phyloP scores from a whole-genome alignment of 805 yeast species.

The Sugiyamaella smithiae region DNA sequence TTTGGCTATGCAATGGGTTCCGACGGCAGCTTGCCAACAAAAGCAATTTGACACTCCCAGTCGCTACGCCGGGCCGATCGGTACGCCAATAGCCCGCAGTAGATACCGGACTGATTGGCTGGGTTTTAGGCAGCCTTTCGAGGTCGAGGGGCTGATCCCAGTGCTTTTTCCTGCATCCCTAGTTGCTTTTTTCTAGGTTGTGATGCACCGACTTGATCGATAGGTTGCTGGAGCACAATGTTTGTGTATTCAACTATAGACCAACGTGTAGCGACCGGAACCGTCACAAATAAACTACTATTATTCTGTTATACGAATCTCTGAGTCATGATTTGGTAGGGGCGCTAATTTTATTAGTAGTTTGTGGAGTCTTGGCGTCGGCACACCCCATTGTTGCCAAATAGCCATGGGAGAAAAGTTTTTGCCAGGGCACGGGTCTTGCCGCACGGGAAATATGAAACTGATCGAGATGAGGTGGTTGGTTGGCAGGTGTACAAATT shows the following conservation, averaged over 20 bases:
- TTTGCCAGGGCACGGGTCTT: background rate
- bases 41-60: background rate
- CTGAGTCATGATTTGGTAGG: too few relatives aligned
- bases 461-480: constrained; percentile 8
- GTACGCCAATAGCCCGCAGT: background rate
- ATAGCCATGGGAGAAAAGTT: background rate
- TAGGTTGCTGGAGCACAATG: background rate
- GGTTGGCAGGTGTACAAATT: background rate
- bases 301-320: too few relatives aligned
- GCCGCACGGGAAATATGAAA: background rate
- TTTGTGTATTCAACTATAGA: too few relatives aligned
- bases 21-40: background rate
- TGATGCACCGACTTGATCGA: background rate
- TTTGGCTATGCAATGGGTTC: background rate
- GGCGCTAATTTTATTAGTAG: too few relatives aligned
- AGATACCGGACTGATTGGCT: background rate
- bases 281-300: too few relatives aligned
- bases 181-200: background rate
- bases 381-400: too few relatives aligned
- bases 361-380: too few relatives aligned
- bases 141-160: background rate
- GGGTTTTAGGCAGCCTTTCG: background rate
- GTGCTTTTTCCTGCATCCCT: background rate
- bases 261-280: too few relatives aligned
- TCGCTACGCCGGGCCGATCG: constrained; percentile 2